Conservation (phyloP, 805 yeast species). For the Candida nemodendra region DNA sequence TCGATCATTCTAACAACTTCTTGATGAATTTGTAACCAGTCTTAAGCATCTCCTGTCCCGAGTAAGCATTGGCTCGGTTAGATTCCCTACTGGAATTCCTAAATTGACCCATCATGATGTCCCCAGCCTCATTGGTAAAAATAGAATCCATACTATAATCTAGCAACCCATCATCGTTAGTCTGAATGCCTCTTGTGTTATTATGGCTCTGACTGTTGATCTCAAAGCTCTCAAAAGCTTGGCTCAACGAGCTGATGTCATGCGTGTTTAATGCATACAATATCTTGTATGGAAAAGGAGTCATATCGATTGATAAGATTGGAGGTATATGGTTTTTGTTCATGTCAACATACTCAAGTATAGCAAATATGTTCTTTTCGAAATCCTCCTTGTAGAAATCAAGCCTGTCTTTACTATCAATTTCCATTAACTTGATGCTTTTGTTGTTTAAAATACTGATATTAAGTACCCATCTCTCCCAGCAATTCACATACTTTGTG, state of each 20-base stretch:
- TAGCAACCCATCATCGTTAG: slow-evolving; percentile 8
- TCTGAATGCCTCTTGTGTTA: slow-evolving; percentile 3
- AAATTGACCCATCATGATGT: slow-evolving; percentile 18
- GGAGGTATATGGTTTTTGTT: slow-evolving; percentile 73
- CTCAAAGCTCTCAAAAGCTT: slow-evolving; percentile 22
- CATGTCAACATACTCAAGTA: slow-evolving; percentile 52
- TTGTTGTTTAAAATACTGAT: slow-evolving; percentile 40
- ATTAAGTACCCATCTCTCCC: slow-evolving; percentile 72
- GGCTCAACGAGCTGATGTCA: slow-evolving; percentile 26
- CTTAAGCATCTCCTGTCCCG: slow-evolving; percentile 32
- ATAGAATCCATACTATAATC: slow-evolving; percentile 29
- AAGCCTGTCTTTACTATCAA: slow-evolving; percentile 16
- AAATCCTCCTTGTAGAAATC: slow-evolving; percentile 38
- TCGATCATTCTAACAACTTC: slow-evolving; percentile 30
- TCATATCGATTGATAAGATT: slow-evolving; percentile 59
- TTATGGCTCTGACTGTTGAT: slow-evolving; percentile 8
- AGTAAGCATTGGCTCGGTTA: slow-evolving; percentile 14
- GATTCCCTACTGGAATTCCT: slow-evolving; percentile 2
- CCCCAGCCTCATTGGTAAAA: slow-evolving; percentile 27
- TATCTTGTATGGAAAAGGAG: slow-evolving; percentile 62
- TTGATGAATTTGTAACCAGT: slow-evolving; percentile 40
- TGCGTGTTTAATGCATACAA: slow-evolving; percentile 27
- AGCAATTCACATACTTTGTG: slow-evolving; percentile 46
- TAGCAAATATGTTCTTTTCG: slow-evolving; percentile 39
- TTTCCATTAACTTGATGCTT: slow-evolving; percentile 14